These are phyloP conservation scores for Vaccinium vitisidaea DNA, from an alignment of 148 eudicot species.

Conservation along the genomic window DNA sequence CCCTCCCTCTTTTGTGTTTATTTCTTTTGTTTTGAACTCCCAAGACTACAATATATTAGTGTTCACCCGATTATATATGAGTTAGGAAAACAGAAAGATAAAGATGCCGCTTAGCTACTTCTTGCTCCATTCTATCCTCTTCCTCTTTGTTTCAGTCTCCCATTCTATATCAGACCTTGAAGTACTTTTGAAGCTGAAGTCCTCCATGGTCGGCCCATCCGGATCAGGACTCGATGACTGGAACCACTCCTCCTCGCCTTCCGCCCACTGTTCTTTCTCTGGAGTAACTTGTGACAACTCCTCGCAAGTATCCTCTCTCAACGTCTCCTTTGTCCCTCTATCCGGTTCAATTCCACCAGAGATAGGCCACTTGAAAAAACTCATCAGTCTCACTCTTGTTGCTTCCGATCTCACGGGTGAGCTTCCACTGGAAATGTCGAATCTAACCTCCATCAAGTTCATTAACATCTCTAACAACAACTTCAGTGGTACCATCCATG, in stretches of 20 bases:
- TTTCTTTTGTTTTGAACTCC: background rate
- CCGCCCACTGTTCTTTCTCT: conserved; percentile 60
- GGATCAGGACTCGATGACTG: conserved; percentile 54
- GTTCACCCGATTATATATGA: background rate
- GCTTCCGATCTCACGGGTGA: conserved; percentile 52
- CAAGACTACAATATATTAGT: background rate
- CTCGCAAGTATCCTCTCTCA: conserved; percentile 43
- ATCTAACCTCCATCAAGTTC: conserved; percentile 33
- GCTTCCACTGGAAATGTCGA: conserved; percentile 43
- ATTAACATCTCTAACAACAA: conserved; percentile 54
- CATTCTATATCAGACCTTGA: conserved; percentile 44
- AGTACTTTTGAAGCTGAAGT: conserved; percentile 44
- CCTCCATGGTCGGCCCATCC: conserved; percentile 35
- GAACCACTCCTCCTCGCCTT: conserved; percentile 15
- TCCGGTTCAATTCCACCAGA: conserved; percentile 52
- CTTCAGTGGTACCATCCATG: conserved; percentile 43
- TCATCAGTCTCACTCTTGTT: conserved; percentile 43
- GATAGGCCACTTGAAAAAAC: conserved; percentile 43
- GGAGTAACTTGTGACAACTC: conserved; percentile 61
- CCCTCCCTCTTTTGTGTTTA: background rate
- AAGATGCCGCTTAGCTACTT: background rate
- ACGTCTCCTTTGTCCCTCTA: conserved; percentile 36
- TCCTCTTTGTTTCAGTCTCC: background rate
- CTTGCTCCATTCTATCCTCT: background rate
- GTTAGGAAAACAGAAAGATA: background rate